These are phyloP conservation scores for Dactylellina cionopaga DNA, from an alignment of 2,329 filamentous ascomycete species.

Conservation along the genomic window DNA sequence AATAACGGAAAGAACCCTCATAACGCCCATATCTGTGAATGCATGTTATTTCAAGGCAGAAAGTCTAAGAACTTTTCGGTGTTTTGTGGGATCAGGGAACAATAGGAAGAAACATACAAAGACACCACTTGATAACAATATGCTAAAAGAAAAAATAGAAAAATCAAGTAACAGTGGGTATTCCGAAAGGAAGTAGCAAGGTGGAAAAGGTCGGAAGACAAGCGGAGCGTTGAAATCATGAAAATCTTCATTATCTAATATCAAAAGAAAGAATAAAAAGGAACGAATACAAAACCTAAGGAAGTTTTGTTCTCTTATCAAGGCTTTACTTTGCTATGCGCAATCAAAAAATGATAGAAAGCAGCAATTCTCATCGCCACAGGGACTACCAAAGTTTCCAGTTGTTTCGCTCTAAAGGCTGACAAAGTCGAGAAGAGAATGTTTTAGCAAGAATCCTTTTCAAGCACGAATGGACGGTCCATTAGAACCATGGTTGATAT, in stretches of 20 bases:
- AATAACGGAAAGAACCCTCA: too few relatives aligned
- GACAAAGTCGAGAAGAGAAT: neutral
- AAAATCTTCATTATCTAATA: conserved; percentile 52
- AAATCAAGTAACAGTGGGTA: conserved; percentile 50
- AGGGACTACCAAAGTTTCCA: conserved; percentile 1
- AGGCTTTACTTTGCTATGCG: conserved; percentile 38
- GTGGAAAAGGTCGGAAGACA: conserved; percentile 23
- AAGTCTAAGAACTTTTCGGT: conserved; percentile 52
- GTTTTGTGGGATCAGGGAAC: conserved; percentile 21
- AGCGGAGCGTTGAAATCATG: conserved; percentile 32
- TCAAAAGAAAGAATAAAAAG: conserved; percentile 35
- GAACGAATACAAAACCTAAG: conserved; percentile 42
- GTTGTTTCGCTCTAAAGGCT: conserved; percentile 11
- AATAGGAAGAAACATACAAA: conserved; percentile 22
- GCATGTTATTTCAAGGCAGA: conserved; percentile 38
- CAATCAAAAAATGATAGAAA: conserved; percentile 25
- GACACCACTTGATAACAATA: conserved; percentile 47
- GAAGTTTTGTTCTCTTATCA: conserved; percentile 30
- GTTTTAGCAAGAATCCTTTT: neutral
- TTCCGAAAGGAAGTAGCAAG: conserved; percentile 42
- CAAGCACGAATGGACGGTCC: conserved; percentile 40
- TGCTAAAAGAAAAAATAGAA: conserved; percentile 48
- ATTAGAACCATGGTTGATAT: conserved; percentile 31
- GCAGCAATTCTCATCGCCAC: conserved; percentile 14
- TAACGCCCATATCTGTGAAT: conserved; percentile 52